A percentile compares a stretch with the other conserved stretches of the same genome.
These are phyloP conservation scores for Lactifluus pinguis DNA, from an alignment of 768 basidiomycete genomes.

Conservation along the genomic window DNA sequence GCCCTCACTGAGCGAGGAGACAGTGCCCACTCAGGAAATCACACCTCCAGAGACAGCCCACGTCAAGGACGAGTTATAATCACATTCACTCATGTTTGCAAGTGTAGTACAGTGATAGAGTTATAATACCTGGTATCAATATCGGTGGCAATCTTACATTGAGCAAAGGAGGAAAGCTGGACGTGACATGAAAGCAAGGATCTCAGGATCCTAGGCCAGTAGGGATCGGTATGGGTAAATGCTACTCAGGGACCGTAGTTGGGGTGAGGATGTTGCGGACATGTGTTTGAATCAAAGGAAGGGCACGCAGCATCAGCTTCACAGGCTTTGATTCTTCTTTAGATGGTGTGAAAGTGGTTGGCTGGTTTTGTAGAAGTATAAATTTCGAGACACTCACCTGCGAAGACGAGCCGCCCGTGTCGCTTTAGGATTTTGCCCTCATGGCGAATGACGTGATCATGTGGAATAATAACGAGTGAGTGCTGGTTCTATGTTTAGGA, in stretches of 20 bases:
- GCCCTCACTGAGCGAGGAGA: background rate
- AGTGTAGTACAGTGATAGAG: slow-evolving; percentile 1
- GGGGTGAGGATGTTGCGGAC: slow-evolving; percentile 10
- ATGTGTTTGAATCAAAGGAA: slow-evolving; percentile 17
- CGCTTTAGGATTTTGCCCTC: slow-evolving; percentile 40
- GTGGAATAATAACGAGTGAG: slow-evolving; percentile 63
- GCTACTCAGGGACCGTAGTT: background rate
- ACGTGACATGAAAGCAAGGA: background rate
- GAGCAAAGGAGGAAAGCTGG: background rate
- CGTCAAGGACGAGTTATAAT: slow-evolving; percentile 16
- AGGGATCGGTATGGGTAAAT: background rate
- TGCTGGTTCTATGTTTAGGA: slow-evolving; percentile 38
- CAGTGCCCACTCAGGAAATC: background rate
- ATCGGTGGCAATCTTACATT: slow-evolving; percentile 4
- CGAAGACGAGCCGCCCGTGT: slow-evolving; percentile 55
- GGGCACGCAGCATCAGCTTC: slow-evolving; percentile 46
- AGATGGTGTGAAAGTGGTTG: background rate
- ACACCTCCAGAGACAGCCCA: background rate
- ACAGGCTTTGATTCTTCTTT: slow-evolving; percentile 67
- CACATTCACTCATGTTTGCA: background rate
- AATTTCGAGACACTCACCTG: slow-evolving; percentile 38
- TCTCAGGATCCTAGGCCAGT: background rate
- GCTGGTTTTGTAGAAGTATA: background rate
- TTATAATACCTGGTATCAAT: slow-evolving; percentile 16
- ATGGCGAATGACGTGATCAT: slow-evolving; percentile 43